Evolutionary conservation across 164 flowering plant species (phyloP).

Genomic region (Piper longum): DNA sequence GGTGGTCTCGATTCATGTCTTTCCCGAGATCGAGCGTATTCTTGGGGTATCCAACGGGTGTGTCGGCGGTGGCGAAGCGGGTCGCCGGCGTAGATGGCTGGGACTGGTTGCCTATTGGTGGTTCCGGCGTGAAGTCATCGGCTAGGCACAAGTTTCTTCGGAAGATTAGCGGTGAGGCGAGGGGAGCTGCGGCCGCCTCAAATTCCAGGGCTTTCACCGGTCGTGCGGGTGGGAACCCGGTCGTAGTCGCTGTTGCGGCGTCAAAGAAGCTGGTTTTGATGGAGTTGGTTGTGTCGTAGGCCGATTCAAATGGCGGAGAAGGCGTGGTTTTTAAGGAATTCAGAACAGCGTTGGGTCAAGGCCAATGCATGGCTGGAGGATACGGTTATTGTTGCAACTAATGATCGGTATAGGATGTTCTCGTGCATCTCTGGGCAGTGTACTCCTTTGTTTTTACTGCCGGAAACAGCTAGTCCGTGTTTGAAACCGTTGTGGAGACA

Average conservation of each 20-base stretch:
- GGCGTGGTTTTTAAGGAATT: constrained; percentile 47
- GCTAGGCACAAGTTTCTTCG: constrained; percentile 24
- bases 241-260: constrained; percentile 30
- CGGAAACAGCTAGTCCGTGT: constrained; percentile 49
- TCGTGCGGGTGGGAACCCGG: constrained; percentile 14
- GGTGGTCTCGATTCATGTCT: constrained; percentile 27
- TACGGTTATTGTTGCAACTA: constrained; percentile 60
- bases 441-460: constrained; percentile 51
- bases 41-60: constrained; percentile 38
- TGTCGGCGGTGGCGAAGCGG: constrained; percentile 31
- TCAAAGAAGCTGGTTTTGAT: constrained; percentile 52
- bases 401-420: constrained; percentile 46
- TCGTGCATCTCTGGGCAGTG: constrained; percentile 51
- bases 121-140: constrained; percentile 5
- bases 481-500: constrained; percentile 48
- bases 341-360: constrained; percentile 45
- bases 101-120: neutral
- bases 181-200: constrained; percentile 28
- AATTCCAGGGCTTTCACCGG: constrained; percentile 19
- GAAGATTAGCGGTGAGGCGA: constrained; percentile 38
- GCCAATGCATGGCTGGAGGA: constrained; percentile 76
- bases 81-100: constrained; percentile 1
- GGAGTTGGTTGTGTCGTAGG: constrained; percentile 25
- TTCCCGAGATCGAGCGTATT: constrained; percentile 28
- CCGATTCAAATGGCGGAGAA: constrained; percentile 10